Evolutionary conservation across 345 rosid species (phyloP).

Genomic region (Citrus maxima): DNA sequence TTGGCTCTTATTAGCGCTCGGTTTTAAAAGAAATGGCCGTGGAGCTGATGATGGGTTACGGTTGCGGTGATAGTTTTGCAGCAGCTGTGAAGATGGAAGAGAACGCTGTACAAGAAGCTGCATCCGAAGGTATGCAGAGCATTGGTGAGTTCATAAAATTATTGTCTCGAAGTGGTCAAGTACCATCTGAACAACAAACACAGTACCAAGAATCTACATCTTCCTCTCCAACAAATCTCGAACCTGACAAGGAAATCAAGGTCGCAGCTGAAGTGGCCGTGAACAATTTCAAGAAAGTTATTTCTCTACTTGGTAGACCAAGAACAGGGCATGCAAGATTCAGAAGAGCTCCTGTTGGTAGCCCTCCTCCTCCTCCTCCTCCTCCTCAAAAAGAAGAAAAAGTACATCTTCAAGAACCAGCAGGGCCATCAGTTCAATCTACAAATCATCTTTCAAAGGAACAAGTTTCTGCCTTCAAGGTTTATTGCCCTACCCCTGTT

Average conservation of each 20-base stretch:
- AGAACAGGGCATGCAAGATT: conserved; percentile 96
- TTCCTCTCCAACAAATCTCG: conserved; percentile 14
- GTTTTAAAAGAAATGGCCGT: conserved; percentile 49
- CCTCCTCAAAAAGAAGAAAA: conserved; percentile 12
- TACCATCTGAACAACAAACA: conserved; percentile 16
- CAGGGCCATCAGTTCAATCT: conserved; percentile 9
- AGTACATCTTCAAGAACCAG: conserved; percentile 10
- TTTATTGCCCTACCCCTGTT: conserved; percentile 62
- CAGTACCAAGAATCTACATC: conserved; percentile 13
- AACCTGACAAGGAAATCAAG: conserved; percentile 38
- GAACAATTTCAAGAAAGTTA: conserved; percentile 66
- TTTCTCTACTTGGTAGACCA: conserved; percentile 61
- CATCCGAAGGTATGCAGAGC: conserved; percentile 73
- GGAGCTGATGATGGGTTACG: conserved; percentile 54
- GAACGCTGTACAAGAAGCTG: conserved; percentile 61
- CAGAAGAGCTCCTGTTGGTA: conserved; percentile 45
- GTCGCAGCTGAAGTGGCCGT: conserved; percentile 76
- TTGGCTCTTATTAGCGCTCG: conserved; percentile 4
- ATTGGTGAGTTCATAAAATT: conserved; percentile 69
- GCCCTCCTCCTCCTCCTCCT: neutral
- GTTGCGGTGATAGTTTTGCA: conserved; percentile 33
- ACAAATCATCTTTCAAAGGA: conserved; percentile 18
- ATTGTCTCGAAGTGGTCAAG: conserved; percentile 37
- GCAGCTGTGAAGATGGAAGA: conserved; percentile 42
- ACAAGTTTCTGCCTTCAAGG: conserved; percentile 60